phyloP scores from a whole-genome alignment of 441 rosid genomes.

The Gossypium davidsonii region DNA sequence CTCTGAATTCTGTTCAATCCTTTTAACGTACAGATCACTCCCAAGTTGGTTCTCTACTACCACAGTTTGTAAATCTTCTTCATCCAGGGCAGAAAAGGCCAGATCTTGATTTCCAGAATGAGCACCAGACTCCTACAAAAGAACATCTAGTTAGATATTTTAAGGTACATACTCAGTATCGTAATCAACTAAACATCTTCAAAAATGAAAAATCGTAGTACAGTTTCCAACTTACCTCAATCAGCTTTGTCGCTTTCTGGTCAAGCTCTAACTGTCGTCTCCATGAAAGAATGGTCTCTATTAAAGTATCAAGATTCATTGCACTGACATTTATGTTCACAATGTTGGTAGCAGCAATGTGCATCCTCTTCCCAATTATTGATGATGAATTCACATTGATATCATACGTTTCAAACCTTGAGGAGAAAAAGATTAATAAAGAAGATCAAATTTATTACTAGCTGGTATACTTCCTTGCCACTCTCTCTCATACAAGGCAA shows the following conservation, averaged over 20 bases:
- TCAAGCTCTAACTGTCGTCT: slow-evolving; percentile 89
- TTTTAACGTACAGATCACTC: slow-evolving; percentile 71
- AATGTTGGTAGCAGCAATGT: slow-evolving; percentile 76
- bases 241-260: slow-evolving; percentile 67
- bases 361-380: slow-evolving; percentile 75
- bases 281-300: slow-evolving; percentile 83
- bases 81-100: slow-evolving; percentile 84
- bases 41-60: slow-evolving; percentile 88
- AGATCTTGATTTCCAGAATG: slow-evolving; percentile 45
- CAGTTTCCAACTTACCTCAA: slow-evolving; percentile 45
- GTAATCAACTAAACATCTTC: background rate
- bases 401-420: slow-evolving; percentile 90
- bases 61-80: slow-evolving; percentile 89
- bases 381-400: slow-evolving; percentile 51
- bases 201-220: slow-evolving; percentile 2
- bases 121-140: slow-evolving; percentile 53
- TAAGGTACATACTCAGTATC: background rate
- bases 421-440: slow-evolving; percentile 14
- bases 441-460: slow-evolving; percentile 6
- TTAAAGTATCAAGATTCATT: slow-evolving; percentile 77
- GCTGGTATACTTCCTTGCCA: slow-evolving; percentile 8
- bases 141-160: slow-evolving; percentile 20
- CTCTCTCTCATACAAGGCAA: background rate
- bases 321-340: slow-evolving; percentile 86
- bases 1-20: slow-evolving; percentile 58